phyloP scores from a whole-genome alignment of 805 yeast genomes.

The Teunomyces stri region DNA sequence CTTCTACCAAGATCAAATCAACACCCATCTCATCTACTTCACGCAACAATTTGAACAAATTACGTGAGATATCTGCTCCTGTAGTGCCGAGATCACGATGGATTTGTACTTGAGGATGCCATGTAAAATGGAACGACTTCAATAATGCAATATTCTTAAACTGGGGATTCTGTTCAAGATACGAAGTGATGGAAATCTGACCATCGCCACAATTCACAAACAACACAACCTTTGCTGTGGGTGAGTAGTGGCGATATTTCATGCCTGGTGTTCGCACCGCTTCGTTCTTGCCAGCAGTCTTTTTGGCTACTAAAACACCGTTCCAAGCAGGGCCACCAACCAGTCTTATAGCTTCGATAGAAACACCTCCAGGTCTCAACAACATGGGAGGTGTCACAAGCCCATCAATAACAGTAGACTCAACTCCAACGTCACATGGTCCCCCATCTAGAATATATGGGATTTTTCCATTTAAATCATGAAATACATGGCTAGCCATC shows the following conservation, averaged over 20 bases:
- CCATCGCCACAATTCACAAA: constrained; percentile 54
- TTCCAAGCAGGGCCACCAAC: constrained; percentile 72
- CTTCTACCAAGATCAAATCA: constrained; percentile 79
- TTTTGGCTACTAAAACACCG: constrained; percentile 59
- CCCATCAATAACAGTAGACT: constrained; percentile 93
- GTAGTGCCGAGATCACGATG: constrained; percentile 43
- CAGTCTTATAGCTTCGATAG: constrained; percentile 66
- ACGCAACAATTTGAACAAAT: constrained; percentile 69
- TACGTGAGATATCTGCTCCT: constrained; percentile 67
- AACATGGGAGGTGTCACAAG: constrained; percentile 79
- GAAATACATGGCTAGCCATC: constrained; percentile 75
- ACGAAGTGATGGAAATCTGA: constrained; percentile 25
- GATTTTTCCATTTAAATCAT: constrained; percentile 75
- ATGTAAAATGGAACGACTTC: constrained; percentile 37
- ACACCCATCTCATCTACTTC: constrained; percentile 69
- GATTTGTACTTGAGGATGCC: constrained; percentile 13
- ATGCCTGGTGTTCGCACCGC: constrained; percentile 92
- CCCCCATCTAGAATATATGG: constrained; percentile 93
- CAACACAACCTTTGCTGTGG: constrained; percentile 76
- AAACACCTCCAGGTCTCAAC: constrained; percentile 91
- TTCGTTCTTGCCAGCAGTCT: constrained; percentile 62
- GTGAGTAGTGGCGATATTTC: constrained; percentile 96
- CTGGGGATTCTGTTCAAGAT: constrained; percentile 14
- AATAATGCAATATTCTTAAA: constrained; percentile 50
- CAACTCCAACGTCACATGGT: constrained; percentile 81